phyloP scores from a whole-genome alignment of 2,329 filamentous ascomycete species.

The Geoglossum cookeanum region DNA sequence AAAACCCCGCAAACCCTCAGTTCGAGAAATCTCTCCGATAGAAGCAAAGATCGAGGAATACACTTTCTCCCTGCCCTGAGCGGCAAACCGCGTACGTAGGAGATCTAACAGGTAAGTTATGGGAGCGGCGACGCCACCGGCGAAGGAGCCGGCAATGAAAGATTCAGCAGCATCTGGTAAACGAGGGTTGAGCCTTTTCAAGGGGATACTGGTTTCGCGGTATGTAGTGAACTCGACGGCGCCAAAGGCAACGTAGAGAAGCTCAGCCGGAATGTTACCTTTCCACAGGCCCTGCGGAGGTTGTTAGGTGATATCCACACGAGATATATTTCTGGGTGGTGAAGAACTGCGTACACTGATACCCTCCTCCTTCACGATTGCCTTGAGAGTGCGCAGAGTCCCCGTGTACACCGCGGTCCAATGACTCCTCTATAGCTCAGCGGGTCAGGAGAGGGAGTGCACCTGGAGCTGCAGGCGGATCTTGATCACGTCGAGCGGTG shows the following conservation, averaged over 20 bases:
- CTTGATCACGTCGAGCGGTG: constrained; percentile 93
- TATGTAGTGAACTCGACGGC: constrained; percentile 82
- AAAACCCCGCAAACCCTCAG: constrained; percentile 66
- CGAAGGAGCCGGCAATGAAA: constrained; percentile 66
- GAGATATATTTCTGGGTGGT: not conserved
- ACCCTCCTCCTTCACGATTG: constrained; percentile 66
- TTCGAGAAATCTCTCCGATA: constrained; percentile 48
- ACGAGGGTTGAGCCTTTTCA: constrained; percentile 32
- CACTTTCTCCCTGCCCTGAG: constrained; percentile 65
- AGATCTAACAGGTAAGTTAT: constrained; percentile 86
- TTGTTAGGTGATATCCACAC: constrained; percentile 2
- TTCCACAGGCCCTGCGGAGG: constrained; percentile 58
- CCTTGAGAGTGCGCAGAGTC: constrained; percentile 52
- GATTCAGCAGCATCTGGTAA: constrained; percentile 35
- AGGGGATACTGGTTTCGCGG: constrained; percentile 48
- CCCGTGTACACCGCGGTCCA: constrained; percentile 43
- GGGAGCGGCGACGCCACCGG: constrained; percentile 65
- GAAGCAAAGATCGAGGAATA: constrained; percentile 54
- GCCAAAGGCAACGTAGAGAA: constrained; percentile 84
- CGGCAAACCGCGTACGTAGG: constrained; percentile 86
- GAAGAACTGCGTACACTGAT: constrained; percentile 34
- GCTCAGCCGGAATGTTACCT: constrained; percentile 87
- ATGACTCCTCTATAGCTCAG: constrained; percentile 32
- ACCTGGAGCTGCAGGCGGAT: constrained; percentile 91
- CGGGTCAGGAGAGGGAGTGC: constrained; percentile 61